Evolutionary conservation across 2,329 filamentous ascomycete species (phyloP), one percentile per base, ranked within the genome.

Genomic region (Purpureocillium takamizusanense): DNA sequence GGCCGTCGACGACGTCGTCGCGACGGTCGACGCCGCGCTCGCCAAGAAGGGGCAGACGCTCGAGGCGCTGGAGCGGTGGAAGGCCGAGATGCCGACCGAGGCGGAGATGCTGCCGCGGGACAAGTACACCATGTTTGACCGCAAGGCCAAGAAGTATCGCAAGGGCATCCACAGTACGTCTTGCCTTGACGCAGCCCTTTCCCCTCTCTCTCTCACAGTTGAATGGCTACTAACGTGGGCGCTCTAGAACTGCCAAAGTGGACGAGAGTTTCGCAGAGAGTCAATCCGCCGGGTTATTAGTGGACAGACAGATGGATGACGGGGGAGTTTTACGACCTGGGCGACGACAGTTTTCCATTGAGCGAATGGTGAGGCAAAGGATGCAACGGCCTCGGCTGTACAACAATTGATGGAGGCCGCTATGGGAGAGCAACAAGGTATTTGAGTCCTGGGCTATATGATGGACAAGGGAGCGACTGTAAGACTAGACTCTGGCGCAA

Each of bases 41-140:
- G 72, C 77, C 37, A 84, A 81, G 61, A 72, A 83, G 59, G 81
- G 84, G 41, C 71, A 80, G 54, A 76, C 80, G 42, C 75, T 80
- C 34, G 87, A 87, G 65, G 74, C 86, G 38, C 71, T 98, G 42
- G 83, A 94, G 61, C 69, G 81, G 56, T 98, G 92, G 92, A 95
- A 92, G 71, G 73, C 74, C 29, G 87, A 95, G 65, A 98, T 98
- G 92, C 92, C 92, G 16, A 84, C 79, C 18, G 92, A 98, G 72
- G 75, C 79, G 55, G 88, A 97, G 72, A 98, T 98, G 92, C 60
- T 94, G 60, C 83, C 92, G 34, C 83, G 78, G 64, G 92, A 98
- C 68, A 98, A 98, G 68, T 98, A 98, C 68, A 95, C 87, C 21
- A 83, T 98, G 55, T 98, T 97, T 64, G 90, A 95, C 64, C 81